Percentiles rank a stretch among this genome's conserved stretches.
Evolutionary conservation across 2,329 filamentous ascomycete species (phyloP).

Genomic region (Fusarium sp.): DNA sequence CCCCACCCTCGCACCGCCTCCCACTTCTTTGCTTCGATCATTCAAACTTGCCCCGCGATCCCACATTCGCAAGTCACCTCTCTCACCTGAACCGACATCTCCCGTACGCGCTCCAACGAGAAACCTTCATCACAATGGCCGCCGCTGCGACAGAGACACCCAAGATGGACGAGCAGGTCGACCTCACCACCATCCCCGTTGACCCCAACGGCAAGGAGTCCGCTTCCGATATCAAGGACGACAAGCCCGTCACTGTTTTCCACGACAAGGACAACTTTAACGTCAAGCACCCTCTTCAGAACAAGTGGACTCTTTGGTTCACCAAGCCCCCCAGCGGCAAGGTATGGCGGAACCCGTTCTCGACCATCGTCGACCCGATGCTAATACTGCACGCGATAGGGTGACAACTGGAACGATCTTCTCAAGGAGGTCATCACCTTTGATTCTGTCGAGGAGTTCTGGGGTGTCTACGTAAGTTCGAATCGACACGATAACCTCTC

Average conservation of each 20-base stretch:
- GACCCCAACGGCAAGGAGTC: slow-evolving; percentile 71
- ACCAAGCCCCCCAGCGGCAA: slow-evolving; percentile 97
- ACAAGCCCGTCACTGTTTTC: slow-evolving; percentile 90
- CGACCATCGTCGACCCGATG: not conserved
- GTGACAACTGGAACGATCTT: slow-evolving; percentile 98
- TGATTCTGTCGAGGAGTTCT: slow-evolving; percentile 98
- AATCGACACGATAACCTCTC: not conserved
- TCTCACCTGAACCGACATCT: slow-evolving; percentile 14
- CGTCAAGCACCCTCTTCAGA: slow-evolving; percentile 97
- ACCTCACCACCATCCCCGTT: slow-evolving; percentile 76
- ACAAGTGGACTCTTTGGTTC: slow-evolving; percentile 99
- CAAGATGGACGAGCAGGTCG: slow-evolving; percentile 67
- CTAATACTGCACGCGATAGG: slow-evolving; percentile 62
- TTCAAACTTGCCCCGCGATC: slow-evolving; percentile 47
- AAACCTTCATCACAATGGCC: slow-evolving; percentile 49
- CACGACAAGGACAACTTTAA: slow-evolving; percentile 99
- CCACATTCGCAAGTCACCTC: slow-evolving; percentile 27
- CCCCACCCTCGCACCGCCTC: slow-evolving; percentile 37
- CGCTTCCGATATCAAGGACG: slow-evolving; percentile 61
- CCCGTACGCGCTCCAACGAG: slow-evolving; percentile 12
- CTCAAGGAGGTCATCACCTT: slow-evolving; percentile 99
- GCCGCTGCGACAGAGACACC: slow-evolving; percentile 48
- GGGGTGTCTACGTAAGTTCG: slow-evolving; percentile 93
- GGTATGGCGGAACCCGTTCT: slow-evolving; percentile 62
- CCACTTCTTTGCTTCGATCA: slow-evolving; percentile 38